Percentiles rank a stretch among this genome's conserved stretches.
These are phyloP conservation scores for Sclerotinia sclerotiorum DNA, from an alignment of 2,329 filamentous ascomycete genomes.

Conservation along the genomic window DNA sequence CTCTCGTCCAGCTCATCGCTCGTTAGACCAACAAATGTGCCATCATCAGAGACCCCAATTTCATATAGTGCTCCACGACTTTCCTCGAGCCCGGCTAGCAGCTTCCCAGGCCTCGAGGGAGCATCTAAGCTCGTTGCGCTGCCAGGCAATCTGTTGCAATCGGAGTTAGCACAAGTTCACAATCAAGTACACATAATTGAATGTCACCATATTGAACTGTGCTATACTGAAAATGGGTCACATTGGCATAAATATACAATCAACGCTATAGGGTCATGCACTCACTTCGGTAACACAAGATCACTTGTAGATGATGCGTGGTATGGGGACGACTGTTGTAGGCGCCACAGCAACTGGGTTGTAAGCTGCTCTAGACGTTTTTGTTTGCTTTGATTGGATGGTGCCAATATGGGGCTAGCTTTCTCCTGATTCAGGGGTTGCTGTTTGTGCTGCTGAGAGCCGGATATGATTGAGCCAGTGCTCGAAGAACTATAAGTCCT, in stretches of 20 bases:
- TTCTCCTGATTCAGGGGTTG: constrained; percentile 28
- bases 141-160: constrained; percentile 56
- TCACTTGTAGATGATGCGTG: constrained; percentile 78
- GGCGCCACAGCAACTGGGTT: constrained; percentile 88
- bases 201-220: background rate
- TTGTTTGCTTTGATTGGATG: constrained; percentile 67
- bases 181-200: background rate
- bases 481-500: constrained; percentile 71
- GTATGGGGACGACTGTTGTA: constrained; percentile 92
- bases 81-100: constrained; percentile 81
- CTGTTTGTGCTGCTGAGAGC: constrained; percentile 36
- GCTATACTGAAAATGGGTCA: background rate
- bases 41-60: constrained; percentile 94
- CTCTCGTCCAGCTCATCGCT: constrained; percentile 93
- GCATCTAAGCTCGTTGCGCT: constrained; percentile 50
- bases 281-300: constrained; percentile 64
- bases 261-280: constrained; percentile 1
- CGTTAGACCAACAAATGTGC: constrained; percentile 82
- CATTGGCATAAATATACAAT: background rate
- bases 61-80: constrained; percentile 93
- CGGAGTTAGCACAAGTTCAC: background rate
- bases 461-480: constrained; percentile 54
- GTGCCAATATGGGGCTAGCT: constrained; percentile 29
- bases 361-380: constrained; percentile 87
- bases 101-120: constrained; percentile 53